These are phyloP conservation scores for Epichloe typhina DNA, from an alignment of 2,329 filamentous ascomycete genomes.

Conservation along the genomic window DNA sequence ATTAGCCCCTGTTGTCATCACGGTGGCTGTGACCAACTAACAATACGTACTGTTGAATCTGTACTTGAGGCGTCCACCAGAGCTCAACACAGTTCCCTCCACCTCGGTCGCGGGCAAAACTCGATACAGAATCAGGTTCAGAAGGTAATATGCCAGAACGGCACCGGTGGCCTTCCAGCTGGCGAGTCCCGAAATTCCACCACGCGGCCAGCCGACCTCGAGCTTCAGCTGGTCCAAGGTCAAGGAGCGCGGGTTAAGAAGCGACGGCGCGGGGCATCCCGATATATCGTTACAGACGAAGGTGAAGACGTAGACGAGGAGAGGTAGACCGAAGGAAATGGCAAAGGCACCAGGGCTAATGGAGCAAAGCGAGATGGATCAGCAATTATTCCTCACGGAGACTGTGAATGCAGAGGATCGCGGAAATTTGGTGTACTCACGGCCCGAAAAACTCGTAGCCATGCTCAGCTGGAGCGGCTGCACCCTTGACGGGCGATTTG, in stretches of 20 bases:
- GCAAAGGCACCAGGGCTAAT: conserved; percentile 58
- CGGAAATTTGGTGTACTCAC: conserved; percentile 20
- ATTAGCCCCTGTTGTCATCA: conserved; percentile 5
- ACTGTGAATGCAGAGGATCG: background rate
- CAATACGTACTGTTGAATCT: conserved; percentile 56
- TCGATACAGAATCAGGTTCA: conserved; percentile 62
- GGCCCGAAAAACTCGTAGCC: conserved; percentile 41
- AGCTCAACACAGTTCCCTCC: conserved; percentile 56
- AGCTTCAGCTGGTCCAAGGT: conserved; percentile 59
- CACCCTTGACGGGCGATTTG: conserved; percentile 12
- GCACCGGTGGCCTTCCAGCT: conserved; percentile 58
- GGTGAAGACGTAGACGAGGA: conserved; percentile 64
- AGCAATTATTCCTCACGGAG: background rate
- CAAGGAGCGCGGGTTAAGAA: conserved; percentile 59
- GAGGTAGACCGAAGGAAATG: conserved; percentile 69
- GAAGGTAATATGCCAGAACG: conserved; percentile 62
- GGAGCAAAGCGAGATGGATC: background rate
- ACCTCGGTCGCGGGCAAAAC: conserved; percentile 61
- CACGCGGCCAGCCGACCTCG: conserved; percentile 68
- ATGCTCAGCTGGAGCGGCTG: conserved; percentile 18
- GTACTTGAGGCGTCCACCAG: conserved; percentile 67
- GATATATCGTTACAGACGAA: conserved; percentile 89
- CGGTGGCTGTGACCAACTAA: background rate
- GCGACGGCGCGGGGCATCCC: conserved; percentile 76
- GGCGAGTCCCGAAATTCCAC: conserved; percentile 57